A percentile compares a stretch with the other conserved stretches of the same genome.
phyloP scores from a whole-genome alignment of 2,329 filamentous ascomycete species.

The Knoxdaviesia proteae region DNA sequence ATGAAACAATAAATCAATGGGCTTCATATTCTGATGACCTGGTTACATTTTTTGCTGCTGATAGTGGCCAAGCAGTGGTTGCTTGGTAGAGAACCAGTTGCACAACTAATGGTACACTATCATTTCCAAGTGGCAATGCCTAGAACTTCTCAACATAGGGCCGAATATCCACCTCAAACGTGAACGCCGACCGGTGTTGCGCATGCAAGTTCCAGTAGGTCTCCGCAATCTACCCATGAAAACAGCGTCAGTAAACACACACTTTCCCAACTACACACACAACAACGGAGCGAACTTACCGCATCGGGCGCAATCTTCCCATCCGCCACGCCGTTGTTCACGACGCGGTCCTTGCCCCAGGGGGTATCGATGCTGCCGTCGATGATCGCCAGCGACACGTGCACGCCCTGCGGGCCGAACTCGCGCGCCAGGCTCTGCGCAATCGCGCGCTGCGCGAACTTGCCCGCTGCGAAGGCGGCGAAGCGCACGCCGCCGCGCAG shows the following conservation, averaged over 20 bases:
- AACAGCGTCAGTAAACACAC: neutral
- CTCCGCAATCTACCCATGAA: slow-evolving; percentile 50
- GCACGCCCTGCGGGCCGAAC: slow-evolving; percentile 66
- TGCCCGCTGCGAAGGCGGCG: slow-evolving; percentile 53
- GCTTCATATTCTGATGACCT: too few relatives aligned
- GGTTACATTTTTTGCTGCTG: too few relatives aligned
- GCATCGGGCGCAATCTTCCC: slow-evolving; percentile 55
- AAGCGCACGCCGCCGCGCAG: slow-evolving; percentile 51
- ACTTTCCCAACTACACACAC: neutral
- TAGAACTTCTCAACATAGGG: slow-evolving; percentile 74
- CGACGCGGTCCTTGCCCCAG: slow-evolving; percentile 31
- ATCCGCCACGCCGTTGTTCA: slow-evolving; percentile 25
- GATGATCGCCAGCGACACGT: slow-evolving; percentile 64
- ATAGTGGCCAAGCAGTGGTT: too few relatives aligned
- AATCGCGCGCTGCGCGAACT: slow-evolving; percentile 59
- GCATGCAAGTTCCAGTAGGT: slow-evolving; percentile 70
- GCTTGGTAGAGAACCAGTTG: too few relatives aligned
- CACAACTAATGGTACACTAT: neutral
- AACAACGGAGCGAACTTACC: slow-evolving; percentile 24
- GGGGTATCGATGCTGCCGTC: slow-evolving; percentile 76
- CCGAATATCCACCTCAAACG: slow-evolving; percentile 61
- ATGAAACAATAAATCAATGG: too few relatives aligned
- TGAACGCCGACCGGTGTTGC: slow-evolving; percentile 60
- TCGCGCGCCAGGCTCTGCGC: slow-evolving; percentile 60
- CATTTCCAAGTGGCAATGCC: slow-evolving; percentile 1